Percentiles rank a stretch among this genome's conserved stretches.
These are phyloP conservation scores for Noccaea bulbosa DNA, from an alignment of 345 rosid genomes.

Conservation along the genomic window DNA sequence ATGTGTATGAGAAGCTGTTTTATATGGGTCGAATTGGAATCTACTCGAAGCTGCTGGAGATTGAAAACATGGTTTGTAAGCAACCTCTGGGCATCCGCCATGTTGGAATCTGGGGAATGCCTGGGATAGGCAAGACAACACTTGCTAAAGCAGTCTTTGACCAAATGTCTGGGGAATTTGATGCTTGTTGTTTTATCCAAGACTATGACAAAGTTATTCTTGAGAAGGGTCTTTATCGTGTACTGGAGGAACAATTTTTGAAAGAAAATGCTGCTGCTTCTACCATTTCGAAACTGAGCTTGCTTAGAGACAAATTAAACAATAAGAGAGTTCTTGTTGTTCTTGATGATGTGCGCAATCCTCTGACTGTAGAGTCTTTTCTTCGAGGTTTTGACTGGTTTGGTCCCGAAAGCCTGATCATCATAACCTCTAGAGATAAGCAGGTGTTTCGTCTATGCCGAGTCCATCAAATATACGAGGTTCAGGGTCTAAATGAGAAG, in stretches of 20 bases:
- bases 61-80: conserved; percentile 14
- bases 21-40: neutral
- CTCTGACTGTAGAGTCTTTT: conserved; percentile 18
- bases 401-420: conserved; percentile 19
- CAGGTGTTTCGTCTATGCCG: neutral
- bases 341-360: conserved; percentile 35
- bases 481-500: neutral
- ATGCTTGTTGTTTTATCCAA: conserved; percentile 7
- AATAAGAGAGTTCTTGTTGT: conserved; percentile 27
- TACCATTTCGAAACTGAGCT: neutral
- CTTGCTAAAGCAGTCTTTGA: conserved; percentile 16
- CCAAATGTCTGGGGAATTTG: neutral
- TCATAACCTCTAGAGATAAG: conserved; percentile 33
- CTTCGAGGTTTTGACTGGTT: conserved; percentile 1
- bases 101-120: conserved; percentile 37
- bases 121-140: conserved; percentile 30
- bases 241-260: neutral
- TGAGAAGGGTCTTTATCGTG: neutral
- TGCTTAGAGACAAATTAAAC: neutral
- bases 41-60: neutral
- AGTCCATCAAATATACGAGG: neutral
- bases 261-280: neutral
- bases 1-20: conserved; percentile 6
- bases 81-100: conserved; percentile 2
- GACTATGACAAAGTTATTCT: neutral